Conservation (phyloP, 192 early-diverging fungal species). For the Cetraspora pellucida region DNA sequence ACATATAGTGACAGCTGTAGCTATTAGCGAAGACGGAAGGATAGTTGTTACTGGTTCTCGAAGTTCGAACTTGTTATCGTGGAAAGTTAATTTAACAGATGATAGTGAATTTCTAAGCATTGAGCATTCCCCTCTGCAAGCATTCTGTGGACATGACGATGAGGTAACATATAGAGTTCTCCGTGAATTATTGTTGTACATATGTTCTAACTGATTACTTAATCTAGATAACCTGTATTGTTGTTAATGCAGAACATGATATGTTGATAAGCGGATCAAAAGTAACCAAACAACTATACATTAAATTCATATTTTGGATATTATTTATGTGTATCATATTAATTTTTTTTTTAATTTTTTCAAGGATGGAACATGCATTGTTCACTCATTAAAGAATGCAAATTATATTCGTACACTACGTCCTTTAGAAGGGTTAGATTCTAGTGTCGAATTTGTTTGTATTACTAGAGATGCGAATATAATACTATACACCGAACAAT, state of each 20-base stretch:
- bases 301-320: not conserved
- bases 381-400: slow-evolving; percentile 30
- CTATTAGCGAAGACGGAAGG: slow-evolving; percentile 30
- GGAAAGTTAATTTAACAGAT: slow-evolving; percentile 27
- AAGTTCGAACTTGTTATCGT: slow-evolving; percentile 26
- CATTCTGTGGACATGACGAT: slow-evolving; percentile 35
- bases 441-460: slow-evolving; percentile 28
- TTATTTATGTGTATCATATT: not conserved
- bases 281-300: not conserved
- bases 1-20: slow-evolving; percentile 27
- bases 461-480: slow-evolving; percentile 27
- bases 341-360: not conserved
- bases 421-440: slow-evolving; percentile 13
- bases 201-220: not conserved
- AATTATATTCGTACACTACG: slow-evolving; percentile 28
- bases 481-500: slow-evolving; percentile 17
- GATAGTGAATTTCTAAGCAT: slow-evolving; percentile 33
- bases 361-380: slow-evolving; percentile 34
- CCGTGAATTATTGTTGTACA: not conserved
- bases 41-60: slow-evolving; percentile 21
- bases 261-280: slow-evolving; percentile 32
- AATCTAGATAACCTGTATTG: slow-evolving; percentile 28
- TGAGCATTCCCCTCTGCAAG: slow-evolving; percentile 1
- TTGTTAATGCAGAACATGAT: slow-evolving; percentile 33
- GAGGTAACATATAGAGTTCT: slow-evolving; percentile 9